phyloP scores from a whole-genome alignment of 257 asterid genomes.

The Gentiana straminea region DNA sequence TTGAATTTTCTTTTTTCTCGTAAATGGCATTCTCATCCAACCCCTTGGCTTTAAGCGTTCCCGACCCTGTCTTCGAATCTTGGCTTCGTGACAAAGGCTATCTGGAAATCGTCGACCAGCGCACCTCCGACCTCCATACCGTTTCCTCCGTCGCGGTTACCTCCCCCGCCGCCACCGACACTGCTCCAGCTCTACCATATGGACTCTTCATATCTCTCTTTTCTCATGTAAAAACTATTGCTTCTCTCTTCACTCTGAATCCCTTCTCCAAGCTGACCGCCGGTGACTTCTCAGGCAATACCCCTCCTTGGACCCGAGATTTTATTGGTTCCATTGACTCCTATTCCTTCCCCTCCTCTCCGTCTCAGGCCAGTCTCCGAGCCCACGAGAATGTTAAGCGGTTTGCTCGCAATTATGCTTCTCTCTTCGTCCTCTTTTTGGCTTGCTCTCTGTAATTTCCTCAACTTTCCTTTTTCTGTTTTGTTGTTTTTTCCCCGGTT shows the following conservation, averaged over 20 bases:
- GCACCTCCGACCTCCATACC: conserved; percentile 77
- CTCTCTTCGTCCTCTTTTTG: conserved; percentile 51
- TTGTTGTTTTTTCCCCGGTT: background rate
- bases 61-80: conserved; percentile 72
- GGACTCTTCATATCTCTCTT: conserved; percentile 34
- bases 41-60: conserved; percentile 79
- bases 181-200: conserved; percentile 14
- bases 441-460: conserved; percentile 68
- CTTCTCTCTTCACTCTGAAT: conserved; percentile 64
- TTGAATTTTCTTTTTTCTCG: too few relatives aligned
- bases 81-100: conserved; percentile 91
- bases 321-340: conserved; percentile 62
- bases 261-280: conserved; percentile 77
- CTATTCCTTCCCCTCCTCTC: conserved; percentile 77
- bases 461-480: conserved; percentile 1
- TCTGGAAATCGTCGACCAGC: conserved; percentile 81
- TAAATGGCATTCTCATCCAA: conserved; percentile 60
- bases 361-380: conserved; percentile 78
- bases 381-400: conserved; percentile 93
- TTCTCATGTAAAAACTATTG: conserved; percentile 44
- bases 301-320: conserved; percentile 69
- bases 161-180: conserved; percentile 12
- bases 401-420: conserved; percentile 71
- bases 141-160: conserved; percentile 28
- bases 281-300: conserved; percentile 56